Percentiles rank a stretch among this genome's conserved stretches.
Conservation (phyloP, 2,329 filamentous ascomycete species). For the Amauroascus verrucosus region DNA sequence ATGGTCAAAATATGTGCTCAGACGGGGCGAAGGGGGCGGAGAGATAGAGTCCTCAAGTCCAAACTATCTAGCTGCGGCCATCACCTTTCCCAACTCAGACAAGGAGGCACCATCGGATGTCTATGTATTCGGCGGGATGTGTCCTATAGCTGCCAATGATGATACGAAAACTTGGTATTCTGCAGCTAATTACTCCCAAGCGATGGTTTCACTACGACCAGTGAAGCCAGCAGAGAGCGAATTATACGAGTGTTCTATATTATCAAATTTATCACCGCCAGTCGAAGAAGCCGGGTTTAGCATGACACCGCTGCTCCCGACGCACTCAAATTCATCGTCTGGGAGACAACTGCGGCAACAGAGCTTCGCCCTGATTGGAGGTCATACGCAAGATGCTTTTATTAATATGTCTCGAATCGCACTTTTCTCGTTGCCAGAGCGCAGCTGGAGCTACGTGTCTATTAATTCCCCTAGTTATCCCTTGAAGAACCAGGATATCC, state of each 20-base stretch:
- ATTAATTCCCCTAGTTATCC: constrained; percentile 36
- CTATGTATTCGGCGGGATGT: constrained; percentile 88
- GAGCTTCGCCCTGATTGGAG: constrained; percentile 71
- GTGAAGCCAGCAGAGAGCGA: constrained; percentile 14
- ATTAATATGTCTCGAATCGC: constrained; percentile 91
- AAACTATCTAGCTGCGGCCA: constrained; percentile 49
- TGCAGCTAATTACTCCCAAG: constrained; percentile 65
- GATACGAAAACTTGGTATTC: constrained; percentile 52
- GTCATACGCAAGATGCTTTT: constrained; percentile 72
- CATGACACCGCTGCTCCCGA: constrained; percentile 61
- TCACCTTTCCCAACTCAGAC: constrained; percentile 58
- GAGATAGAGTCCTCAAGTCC: constrained; percentile 35
- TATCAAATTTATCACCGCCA: constrained; percentile 51
- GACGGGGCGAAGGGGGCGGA: constrained; percentile 20
- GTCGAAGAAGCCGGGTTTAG: constrained; percentile 80
- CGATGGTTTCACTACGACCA: constrained; percentile 55
- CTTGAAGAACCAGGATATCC: constrained; percentile 24
- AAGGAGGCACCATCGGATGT: constrained; percentile 37
- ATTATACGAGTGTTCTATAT: constrained; percentile 38
- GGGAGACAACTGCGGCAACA: constrained; percentile 60
- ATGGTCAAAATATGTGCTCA: constrained; percentile 42
- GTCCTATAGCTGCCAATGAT: constrained; percentile 42
- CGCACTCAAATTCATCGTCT: constrained; percentile 55
- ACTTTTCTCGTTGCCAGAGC: constrained; percentile 74
- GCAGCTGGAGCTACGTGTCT: constrained; percentile 72